These are phyloP conservation scores for Clavispora vitiphila DNA, from an alignment of 805 yeast genomes.

Conservation along the genomic window DNA sequence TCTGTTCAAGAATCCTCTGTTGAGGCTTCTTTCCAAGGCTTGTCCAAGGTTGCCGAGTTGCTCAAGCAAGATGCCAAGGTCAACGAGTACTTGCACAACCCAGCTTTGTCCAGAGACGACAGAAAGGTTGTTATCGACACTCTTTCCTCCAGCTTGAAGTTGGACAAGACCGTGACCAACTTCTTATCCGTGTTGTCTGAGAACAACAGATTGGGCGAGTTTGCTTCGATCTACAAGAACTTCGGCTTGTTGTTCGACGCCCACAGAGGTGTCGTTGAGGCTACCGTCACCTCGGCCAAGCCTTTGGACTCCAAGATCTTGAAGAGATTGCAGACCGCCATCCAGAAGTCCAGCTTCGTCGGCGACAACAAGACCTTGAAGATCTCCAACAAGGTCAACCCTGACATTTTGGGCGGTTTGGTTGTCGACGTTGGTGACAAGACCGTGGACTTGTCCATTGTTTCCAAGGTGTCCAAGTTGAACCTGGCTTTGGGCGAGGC, in stretches of 20 bases:
- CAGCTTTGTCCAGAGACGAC: slow-evolving; percentile 73
- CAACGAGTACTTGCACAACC: slow-evolving; percentile 62
- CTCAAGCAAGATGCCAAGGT: slow-evolving; percentile 63
- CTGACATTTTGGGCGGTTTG: slow-evolving; percentile 93
- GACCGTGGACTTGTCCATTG: slow-evolving; percentile 89
- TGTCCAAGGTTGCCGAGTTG: slow-evolving; percentile 51
- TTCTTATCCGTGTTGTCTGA: slow-evolving; percentile 83
- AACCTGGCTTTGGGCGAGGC: slow-evolving; percentile 86
- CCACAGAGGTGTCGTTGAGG: slow-evolving; percentile 87
- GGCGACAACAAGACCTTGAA: slow-evolving; percentile 83
- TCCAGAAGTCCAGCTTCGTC: slow-evolving; percentile 72
- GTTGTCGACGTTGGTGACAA: slow-evolving; percentile 94
- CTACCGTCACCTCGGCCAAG: slow-evolving; percentile 82
- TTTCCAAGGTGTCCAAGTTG: slow-evolving; percentile 79
- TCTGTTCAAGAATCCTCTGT: slow-evolving; percentile 77
- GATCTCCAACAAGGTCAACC: slow-evolving; percentile 76
- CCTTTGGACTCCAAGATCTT: slow-evolving; percentile 79
- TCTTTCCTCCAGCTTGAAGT: slow-evolving; percentile 42
- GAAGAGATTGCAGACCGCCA: slow-evolving; percentile 71
- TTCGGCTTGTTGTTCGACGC: slow-evolving; percentile 81
- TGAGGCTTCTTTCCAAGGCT: slow-evolving; percentile 63
- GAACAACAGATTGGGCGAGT: slow-evolving; percentile 83
- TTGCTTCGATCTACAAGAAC: slow-evolving; percentile 61
- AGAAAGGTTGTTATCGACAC: slow-evolving; percentile 66
- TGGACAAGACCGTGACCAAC: slow-evolving; percentile 72